These are phyloP conservation scores for Anastatica hierochuntica DNA, from an alignment of 345 rosid genomes.

Conservation along the genomic window DNA sequence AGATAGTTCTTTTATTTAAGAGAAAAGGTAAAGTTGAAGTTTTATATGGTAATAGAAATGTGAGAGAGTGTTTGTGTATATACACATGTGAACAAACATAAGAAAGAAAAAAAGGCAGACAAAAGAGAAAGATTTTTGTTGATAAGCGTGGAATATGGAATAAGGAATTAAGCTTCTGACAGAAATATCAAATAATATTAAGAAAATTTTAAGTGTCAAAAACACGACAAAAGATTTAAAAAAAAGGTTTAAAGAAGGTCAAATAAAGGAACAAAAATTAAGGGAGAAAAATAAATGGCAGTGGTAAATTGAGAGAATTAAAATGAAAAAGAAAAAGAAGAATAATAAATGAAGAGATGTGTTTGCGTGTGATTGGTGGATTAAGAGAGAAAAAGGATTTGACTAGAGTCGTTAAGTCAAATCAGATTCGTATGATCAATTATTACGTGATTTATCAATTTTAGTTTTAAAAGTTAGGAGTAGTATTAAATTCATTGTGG, in stretches of 20 bases:
- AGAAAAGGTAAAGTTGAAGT: constrained; percentile 28
- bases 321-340: not conserved
- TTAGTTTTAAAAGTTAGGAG: not conserved
- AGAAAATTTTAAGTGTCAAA: not conserved
- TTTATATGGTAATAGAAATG: constrained; percentile 24
- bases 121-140: constrained; percentile 15
- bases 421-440: constrained; percentile 17
- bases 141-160: constrained; percentile 10
- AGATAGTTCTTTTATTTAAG: constrained; percentile 9
- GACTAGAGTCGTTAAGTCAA: constrained; percentile 23
- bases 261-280: constrained; percentile 9
- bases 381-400: constrained; percentile 3
- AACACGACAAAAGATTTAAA: constrained; percentile 1
- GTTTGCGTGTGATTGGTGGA: constrained; percentile 12
- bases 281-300: constrained; percentile 11
- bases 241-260: constrained; percentile 10
- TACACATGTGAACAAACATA: constrained; percentile 18
- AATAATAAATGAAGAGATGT: not conserved
- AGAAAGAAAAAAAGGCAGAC: not conserved
- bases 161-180: constrained; percentile 1
- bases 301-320: constrained; percentile 1
- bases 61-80: constrained; percentile 11
- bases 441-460: constrained; percentile 4
- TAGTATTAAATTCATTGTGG: constrained; percentile 2
- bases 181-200: not conserved